Base-by-base conservation (phyloP, 768 basidiomycete genomes). In the Kwoniella mangroviensis region DNA sequence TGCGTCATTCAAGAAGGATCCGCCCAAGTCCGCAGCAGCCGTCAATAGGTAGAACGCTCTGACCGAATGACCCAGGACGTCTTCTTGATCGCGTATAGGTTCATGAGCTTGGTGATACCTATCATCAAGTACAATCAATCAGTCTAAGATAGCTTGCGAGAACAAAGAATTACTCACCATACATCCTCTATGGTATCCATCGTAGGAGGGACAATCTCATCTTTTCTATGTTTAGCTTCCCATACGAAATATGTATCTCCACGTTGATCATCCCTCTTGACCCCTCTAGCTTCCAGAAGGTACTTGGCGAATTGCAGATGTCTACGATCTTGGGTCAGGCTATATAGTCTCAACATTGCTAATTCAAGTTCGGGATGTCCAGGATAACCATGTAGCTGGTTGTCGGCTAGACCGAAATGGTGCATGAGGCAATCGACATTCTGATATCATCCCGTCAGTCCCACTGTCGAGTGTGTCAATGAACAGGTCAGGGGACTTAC, bases 331-430 rank as follows among this genome's bases (percentile, higher is more conserved):
- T 66, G 13, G 2, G 76, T 78, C 13, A 73, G 34, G n/a, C 15
- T 43, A 56, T 72, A 73, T 41, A 78, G 66, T 13, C 76, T 67
- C 7, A 78, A 63, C 10, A 75, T 65, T 15, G 76, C 74, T 21
- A 78, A 70, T 64, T 78, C 76, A 9, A 78, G 63, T 60, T 78
- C 76, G 5, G 76, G 76, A 65, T 78, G 76, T 12, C 76, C 74
- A 13, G 76, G 76, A 64, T 78, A 78, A 3, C 72, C 76, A 53
- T 75, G 76, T 22, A 68, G 45, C 63, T 78, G 71, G 17, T 56
- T 59, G 11, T 57, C 15, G 28, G 65, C 57, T 9, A 70, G 70
- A 13, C 76, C 76, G 42, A 78, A 71, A 22, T 68, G 45, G 2
- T 42, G 40, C 28, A 71, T 71, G 45, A 73, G 72, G 63, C 72